Percentiles rank a stretch among this genome's conserved stretches.
Conservation (phyloP, 306 rosid genomes). For the Sindora glabra region DNA sequence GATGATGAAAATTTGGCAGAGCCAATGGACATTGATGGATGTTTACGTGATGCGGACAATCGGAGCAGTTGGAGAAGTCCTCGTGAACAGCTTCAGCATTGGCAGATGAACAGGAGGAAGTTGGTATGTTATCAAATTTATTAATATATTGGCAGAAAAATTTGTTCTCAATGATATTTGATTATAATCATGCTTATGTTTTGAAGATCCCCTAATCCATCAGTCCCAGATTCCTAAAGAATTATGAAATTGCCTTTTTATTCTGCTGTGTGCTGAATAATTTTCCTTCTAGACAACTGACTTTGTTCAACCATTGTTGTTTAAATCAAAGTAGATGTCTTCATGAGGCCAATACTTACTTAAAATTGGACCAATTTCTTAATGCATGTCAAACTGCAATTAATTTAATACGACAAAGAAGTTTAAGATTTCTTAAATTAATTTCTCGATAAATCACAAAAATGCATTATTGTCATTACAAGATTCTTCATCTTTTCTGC, state of each 20-base stretch:
- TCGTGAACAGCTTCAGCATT: conserved; percentile 87
- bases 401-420: background rate
- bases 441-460: background rate
- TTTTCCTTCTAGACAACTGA: background rate
- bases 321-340: background rate
- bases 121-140: conserved; percentile 55
- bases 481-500: background rate
- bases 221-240: conserved; percentile 1
- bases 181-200: background rate
- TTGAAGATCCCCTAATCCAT: background rate
- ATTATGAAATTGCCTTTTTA: too few species aligned
- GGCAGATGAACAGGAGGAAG: conserved; percentile 99
- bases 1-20: conserved; percentile 72
- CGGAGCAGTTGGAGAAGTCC: conserved; percentile 86
- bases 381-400: background rate
- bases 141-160: conserved; percentile 4
- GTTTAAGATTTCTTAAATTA: background rate
- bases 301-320: background rate
- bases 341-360: conserved; percentile 7
- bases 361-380: conserved; percentile 3
- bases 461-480: background rate
- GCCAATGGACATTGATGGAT: conserved; percentile 78
- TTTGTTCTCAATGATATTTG: background rate
- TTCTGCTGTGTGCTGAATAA: too few species aligned
- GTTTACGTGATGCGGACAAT: conserved; percentile 58